Conservation (phyloP, 345 rosid genomes). For the Eucalyptus virginea region DNA sequence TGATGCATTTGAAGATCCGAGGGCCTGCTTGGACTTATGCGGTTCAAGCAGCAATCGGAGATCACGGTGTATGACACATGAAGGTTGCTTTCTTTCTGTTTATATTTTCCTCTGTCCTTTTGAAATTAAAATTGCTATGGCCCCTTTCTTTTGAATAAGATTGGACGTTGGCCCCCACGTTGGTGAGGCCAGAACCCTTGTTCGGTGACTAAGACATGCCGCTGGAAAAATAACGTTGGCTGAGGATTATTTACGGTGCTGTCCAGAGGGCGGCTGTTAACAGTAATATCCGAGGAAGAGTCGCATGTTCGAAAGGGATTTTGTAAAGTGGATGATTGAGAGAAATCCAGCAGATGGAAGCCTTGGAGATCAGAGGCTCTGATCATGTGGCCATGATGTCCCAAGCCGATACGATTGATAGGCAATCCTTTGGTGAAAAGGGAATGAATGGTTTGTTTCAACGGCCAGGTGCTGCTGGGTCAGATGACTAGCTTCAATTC, state of each 20-base stretch:
- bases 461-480: background rate
- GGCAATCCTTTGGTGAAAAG: background rate
- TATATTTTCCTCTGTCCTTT: background rate
- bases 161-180: slow-evolving; percentile 19
- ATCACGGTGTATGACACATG: background rate
- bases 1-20: background rate
- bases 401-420: background rate
- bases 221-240: slow-evolving; percentile 12
- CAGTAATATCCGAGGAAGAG: slow-evolving; percentile 14
- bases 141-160: slow-evolving; percentile 3
- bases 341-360: background rate
- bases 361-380: slow-evolving; percentile 7
- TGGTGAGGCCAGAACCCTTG: background rate
- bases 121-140: background rate
- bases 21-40: background rate
- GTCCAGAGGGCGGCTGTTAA: background rate
- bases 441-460: background rate
- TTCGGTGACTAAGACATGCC: slow-evolving; percentile 9
- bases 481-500: background rate
- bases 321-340: background rate
- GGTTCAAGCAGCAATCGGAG: background rate
- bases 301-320: background rate
- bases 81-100: background rate
- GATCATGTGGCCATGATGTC: slow-evolving; percentile 43
- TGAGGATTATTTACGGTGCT: background rate